Conservation (phyloP, 2,329 filamentous ascomycete genomes). For the Colletotrichum aenigma region DNA sequence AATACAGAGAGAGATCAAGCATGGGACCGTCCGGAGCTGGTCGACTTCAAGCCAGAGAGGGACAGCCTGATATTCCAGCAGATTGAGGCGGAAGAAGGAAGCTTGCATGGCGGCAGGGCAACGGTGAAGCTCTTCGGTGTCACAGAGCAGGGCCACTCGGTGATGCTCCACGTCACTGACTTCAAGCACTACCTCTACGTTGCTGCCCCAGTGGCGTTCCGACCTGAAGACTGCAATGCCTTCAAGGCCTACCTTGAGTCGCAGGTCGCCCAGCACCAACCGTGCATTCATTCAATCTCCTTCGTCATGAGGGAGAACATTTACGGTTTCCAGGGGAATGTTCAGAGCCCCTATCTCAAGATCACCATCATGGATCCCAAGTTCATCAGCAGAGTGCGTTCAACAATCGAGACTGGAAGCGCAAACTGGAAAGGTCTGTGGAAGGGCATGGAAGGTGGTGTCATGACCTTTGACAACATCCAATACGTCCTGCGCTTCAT, state of each 20-base stretch:
- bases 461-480: constrained; percentile 94
- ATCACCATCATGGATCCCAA: constrained; percentile 92
- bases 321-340: constrained; percentile 92
- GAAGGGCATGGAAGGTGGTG: constrained; percentile 70
- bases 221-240: constrained; percentile 74
- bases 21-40: constrained; percentile 72
- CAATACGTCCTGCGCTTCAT: constrained; percentile 96
- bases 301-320: constrained; percentile 89
- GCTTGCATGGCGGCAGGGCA: constrained; percentile 73
- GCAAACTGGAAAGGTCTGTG: constrained; percentile 94
- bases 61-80: constrained; percentile 89
- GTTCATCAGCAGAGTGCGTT: constrained; percentile 77
- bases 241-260: constrained; percentile 84
- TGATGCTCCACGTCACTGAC: constrained; percentile 91
- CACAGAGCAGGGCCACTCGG: constrained; percentile 82
- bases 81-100: constrained; percentile 93
- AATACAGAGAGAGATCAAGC: constrained; percentile 93
- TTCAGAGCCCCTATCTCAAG: constrained; percentile 89
- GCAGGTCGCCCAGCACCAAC: constrained; percentile 74
- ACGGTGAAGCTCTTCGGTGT: constrained; percentile 94
- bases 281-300: constrained; percentile 78
- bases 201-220: constrained; percentile 83
- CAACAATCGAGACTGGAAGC: constrained; percentile 73
- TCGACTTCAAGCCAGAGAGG: constrained; percentile 57
- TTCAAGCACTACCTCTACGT: constrained; percentile 98